Evolutionary conservation across 1,284 basidiomycete genomes (phyloP).

Genomic region (Tremellales sp.): DNA sequence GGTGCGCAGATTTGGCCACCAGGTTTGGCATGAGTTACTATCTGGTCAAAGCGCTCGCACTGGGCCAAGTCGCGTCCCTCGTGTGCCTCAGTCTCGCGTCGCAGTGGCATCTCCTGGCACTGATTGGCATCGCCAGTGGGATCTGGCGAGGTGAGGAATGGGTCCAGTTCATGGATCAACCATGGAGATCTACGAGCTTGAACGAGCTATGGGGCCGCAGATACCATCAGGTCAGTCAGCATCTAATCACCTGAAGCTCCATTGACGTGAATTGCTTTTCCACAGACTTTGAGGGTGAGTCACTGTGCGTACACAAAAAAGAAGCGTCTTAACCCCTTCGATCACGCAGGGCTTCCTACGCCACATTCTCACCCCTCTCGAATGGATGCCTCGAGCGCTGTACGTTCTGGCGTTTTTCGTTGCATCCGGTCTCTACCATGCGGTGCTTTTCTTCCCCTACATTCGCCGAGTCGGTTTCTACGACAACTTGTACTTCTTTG

Average conservation of each 20-base stretch:
- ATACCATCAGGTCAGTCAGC: conserved; percentile 6
- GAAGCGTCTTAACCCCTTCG: too few species aligned
- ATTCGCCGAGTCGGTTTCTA: conserved; percentile 3
- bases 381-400: conserved; percentile 1
- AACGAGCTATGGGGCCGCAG: conserved; percentile 11
- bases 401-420: conserved; percentile 6
- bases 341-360: background rate
- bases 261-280: background rate
- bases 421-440: conserved; percentile 4
- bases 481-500: conserved; percentile 1
- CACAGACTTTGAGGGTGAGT: conserved; percentile 3
- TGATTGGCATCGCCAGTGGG: conserved; percentile 5
- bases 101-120: conserved; percentile 5
- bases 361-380: conserved; percentile 1
- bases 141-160: conserved; percentile 9
- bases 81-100: too few species aligned
- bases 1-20: too few species aligned
- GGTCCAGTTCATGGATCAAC: conserved; percentile 7
- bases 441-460: conserved; percentile 5
- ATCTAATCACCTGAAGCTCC: background rate
- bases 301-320: too few species aligned
- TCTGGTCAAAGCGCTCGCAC: too few species aligned
- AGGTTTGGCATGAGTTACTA: background rate
- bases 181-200: conserved; percentile 7
- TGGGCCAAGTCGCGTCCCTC: background rate